A percentile compares a stretch with the other conserved stretches of the same genome.
Evolutionary conservation across 768 basidiomycete species (phyloP).

Genomic region (Suillus decipiens): DNA sequence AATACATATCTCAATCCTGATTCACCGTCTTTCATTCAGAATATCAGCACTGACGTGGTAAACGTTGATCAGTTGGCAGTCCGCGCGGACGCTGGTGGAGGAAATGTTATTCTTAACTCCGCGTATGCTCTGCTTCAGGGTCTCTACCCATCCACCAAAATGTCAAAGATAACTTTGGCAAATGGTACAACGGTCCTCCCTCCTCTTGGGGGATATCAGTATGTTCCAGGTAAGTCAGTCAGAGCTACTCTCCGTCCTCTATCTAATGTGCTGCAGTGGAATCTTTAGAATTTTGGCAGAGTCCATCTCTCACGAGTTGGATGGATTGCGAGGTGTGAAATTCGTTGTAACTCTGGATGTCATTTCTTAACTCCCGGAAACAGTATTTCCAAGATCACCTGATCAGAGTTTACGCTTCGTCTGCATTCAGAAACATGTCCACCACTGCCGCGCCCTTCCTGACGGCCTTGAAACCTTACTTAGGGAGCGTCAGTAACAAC

Average conservation of each 20-base stretch:
- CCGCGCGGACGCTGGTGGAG: not conserved
- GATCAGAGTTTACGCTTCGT: constrained; percentile 9
- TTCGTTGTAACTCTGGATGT: not conserved
- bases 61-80: not conserved
- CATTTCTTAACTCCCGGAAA: not conserved
- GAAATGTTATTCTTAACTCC: not conserved
- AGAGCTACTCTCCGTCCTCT: constrained; percentile 32
- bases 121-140: constrained; percentile 17
- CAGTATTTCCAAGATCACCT: constrained; percentile 32
- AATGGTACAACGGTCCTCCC: constrained; percentile 17
- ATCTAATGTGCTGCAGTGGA: constrained; percentile 72
- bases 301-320: constrained; percentile 78
- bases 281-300: constrained; percentile 56
- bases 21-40: not conserved
- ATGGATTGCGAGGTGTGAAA: constrained; percentile 51
- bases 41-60: not conserved
- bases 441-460: constrained; percentile 66
- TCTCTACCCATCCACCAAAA: constrained; percentile 14
- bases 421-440: constrained; percentile 49
- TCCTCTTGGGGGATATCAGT: constrained; percentile 21
- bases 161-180: constrained; percentile 20
- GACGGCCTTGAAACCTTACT: constrained; percentile 60
- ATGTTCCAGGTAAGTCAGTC: constrained; percentile 19
- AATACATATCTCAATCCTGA: not conserved
- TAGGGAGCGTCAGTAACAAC: constrained; percentile 61